Base-by-base conservation (phyloP, 1,284 basidiomycete genomes). In the Heterobasidion occidentale region DNA sequence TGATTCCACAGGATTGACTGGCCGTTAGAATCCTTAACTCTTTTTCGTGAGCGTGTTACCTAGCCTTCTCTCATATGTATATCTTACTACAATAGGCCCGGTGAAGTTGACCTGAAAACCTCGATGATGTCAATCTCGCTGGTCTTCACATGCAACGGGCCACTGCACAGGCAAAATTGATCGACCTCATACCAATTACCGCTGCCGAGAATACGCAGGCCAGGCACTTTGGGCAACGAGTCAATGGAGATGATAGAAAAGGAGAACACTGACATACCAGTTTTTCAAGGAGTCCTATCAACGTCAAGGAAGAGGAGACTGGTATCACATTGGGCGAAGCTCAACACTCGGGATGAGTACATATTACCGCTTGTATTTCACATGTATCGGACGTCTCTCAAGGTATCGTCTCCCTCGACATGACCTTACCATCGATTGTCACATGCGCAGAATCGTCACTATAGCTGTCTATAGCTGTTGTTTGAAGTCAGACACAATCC, bases 121-220 rank as follows among this genome's bases (percentile, higher is more conserved):
- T 91, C 88, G 19, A 91, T 77, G 54, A 92, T 86, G 69, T 92
- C 90, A 44, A 92, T 88, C 71, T 92, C 89, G 7, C 89, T 89
- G 7, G 74, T 72, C 83, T 87, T 59, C 17, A 42, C 57, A 51
- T 54, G 51, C 11, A 8, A 34, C 17, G 12, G 51, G 9, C 9
- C 36, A 14, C n/a, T 27, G 27, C 4, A 6, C 27, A 54, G 11
- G 33, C 45, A 20, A 48, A 49, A 34, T 27, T 49, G n/a, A 27
- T n/a, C n/a, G 9, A 27, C 47, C 47, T 12, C 15, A 49, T 14
- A 27, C 47, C 47, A 49, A 27, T 8, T 33, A 27, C 47, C 47
- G 27, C 8, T 12, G 14, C 47, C 27, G 15, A 49, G 47, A 14
- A 20, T 49, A 20, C 14, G 47, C 47, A 7, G 47, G 47, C 47